A percentile compares a stretch with the other conserved stretches of the same genome.
Conservation (phyloP, 1,284 basidiomycete genomes). For the Tilletia indica region DNA sequence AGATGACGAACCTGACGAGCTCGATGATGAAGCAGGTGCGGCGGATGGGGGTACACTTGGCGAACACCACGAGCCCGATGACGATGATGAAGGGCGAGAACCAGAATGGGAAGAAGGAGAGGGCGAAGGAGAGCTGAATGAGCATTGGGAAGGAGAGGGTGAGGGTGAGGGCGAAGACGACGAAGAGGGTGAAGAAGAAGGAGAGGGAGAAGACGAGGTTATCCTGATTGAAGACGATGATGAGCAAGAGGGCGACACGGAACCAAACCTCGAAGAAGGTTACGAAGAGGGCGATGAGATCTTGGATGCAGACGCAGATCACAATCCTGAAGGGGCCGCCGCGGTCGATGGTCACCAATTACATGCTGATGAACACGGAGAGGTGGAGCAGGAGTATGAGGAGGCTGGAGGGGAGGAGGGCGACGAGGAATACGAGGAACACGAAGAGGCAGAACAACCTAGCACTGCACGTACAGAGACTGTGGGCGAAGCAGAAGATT, state of each 20-base stretch:
- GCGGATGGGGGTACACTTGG: constrained; percentile 2
- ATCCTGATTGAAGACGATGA: constrained; percentile 6
- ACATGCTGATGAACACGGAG: neutral
- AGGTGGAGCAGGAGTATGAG: neutral
- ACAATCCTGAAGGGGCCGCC: neutral
- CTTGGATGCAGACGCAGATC: neutral
- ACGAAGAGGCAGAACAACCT: neutral
- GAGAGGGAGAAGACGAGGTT: neutral
- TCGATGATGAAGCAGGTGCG: neutral
- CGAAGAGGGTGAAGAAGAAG: neutral
- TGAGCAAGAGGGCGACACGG: neutral
- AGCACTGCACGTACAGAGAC: neutral
- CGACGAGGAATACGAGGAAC: neutral
- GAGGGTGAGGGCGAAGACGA: neutral
- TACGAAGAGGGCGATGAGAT: neutral
- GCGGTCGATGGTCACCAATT: neutral
- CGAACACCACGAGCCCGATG: constrained; percentile 14
- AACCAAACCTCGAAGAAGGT: neutral
- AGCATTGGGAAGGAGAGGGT: neutral
- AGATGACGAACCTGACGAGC: constrained; percentile 14
- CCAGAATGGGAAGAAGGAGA: constrained; percentile 4
- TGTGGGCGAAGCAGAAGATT: no score
- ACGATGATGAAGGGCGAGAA: neutral
- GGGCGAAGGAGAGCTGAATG: constrained; percentile 5
- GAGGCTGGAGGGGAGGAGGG: neutral